These are phyloP conservation scores for Tylopilus cervinicoccineus DNA, from an alignment of 768 basidiomycete species.

Conservation along the genomic window DNA sequence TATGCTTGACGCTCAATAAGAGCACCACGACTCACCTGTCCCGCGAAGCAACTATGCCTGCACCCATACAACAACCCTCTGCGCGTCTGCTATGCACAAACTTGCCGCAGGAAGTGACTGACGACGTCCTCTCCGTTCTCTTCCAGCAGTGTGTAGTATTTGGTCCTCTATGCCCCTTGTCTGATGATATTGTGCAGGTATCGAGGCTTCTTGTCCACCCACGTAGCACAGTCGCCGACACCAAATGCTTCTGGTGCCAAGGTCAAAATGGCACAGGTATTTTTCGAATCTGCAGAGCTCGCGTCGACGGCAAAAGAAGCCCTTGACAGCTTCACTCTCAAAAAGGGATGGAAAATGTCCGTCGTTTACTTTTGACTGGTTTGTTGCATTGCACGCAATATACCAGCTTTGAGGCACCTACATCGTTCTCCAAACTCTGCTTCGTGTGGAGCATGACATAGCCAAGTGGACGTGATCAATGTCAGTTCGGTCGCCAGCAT, in stretches of 20 bases:
- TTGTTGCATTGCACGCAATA: conserved; percentile 5
- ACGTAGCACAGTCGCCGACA: conserved; percentile 65
- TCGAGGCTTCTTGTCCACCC: conserved; percentile 72
- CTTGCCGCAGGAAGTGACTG: conserved; percentile 86
- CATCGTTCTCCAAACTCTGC: conserved; percentile 13
- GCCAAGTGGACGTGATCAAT: not conserved
- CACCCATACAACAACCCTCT: conserved; percentile 51
- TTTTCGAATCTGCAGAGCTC: conserved; percentile 72
- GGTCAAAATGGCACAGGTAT: conserved; percentile 77
- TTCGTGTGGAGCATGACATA: not conserved
- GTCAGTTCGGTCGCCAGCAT: conserved; percentile 1
- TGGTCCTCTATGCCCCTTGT: not conserved
- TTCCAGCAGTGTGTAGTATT: conserved; percentile 84
- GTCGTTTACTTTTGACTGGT: conserved; percentile 57
- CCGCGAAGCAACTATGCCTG: conserved; percentile 38
- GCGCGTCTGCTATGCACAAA: conserved; percentile 75
- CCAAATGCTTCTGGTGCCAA: conserved; percentile 60
- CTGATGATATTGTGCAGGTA: conserved; percentile 48
- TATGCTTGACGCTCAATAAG: conserved; percentile 35
- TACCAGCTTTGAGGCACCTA: conserved; percentile 37
- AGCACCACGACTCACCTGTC: conserved; percentile 10
- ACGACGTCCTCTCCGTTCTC: conserved; percentile 78
- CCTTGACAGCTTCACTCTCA: conserved; percentile 80
- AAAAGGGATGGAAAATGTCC: conserved; percentile 81
- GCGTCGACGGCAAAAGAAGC: conserved; percentile 78